Conservation (phyloP, 1,284 basidiomycete genomes). For the Tylopilus sp. region DNA sequence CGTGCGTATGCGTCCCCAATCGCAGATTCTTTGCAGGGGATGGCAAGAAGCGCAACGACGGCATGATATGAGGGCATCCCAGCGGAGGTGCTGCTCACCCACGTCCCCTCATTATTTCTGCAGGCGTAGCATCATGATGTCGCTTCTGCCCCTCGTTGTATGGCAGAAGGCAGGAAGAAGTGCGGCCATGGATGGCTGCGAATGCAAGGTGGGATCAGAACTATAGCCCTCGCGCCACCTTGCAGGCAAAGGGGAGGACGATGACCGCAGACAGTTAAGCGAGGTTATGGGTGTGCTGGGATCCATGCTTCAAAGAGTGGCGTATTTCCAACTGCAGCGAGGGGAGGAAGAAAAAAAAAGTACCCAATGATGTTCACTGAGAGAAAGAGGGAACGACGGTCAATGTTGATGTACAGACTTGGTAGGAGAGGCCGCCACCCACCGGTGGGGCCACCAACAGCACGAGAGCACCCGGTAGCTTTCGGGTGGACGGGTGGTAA, state of each 20-base stretch:
- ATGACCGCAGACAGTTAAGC: constrained; percentile 32
- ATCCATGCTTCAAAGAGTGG: constrained; percentile 21
- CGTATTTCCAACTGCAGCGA: constrained; percentile 18
- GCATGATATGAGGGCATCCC: constrained; percentile 11
- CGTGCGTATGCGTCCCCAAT: constrained; percentile 24
- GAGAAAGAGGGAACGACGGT: constrained; percentile 7
- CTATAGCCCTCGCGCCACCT: constrained; percentile 25
- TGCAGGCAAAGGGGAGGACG: constrained; percentile 32
- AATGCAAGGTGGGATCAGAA: constrained; percentile 26
- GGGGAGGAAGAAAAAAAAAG: constrained; percentile 8
- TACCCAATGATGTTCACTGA: constrained; percentile 9
- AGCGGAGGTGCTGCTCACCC: constrained; percentile 24
- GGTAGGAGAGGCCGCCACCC: background rate
- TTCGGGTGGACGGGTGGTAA: constrained; percentile 4
- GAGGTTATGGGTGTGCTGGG: constrained; percentile 24
- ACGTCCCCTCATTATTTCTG: constrained; percentile 26
- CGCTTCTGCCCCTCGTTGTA: constrained; percentile 28
- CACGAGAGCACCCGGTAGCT: constrained; percentile 9
- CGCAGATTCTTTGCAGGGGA: constrained; percentile 27
- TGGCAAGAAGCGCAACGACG: constrained; percentile 19
- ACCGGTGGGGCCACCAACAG: constrained; percentile 2
- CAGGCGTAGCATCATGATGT: constrained; percentile 35
- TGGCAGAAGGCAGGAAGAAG: constrained; percentile 28
- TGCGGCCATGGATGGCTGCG: constrained; percentile 27
- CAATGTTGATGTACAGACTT: constrained; percentile 12